phyloP scores from a whole-genome alignment of 805 yeast species.

The Suhomyces sp. region DNA sequence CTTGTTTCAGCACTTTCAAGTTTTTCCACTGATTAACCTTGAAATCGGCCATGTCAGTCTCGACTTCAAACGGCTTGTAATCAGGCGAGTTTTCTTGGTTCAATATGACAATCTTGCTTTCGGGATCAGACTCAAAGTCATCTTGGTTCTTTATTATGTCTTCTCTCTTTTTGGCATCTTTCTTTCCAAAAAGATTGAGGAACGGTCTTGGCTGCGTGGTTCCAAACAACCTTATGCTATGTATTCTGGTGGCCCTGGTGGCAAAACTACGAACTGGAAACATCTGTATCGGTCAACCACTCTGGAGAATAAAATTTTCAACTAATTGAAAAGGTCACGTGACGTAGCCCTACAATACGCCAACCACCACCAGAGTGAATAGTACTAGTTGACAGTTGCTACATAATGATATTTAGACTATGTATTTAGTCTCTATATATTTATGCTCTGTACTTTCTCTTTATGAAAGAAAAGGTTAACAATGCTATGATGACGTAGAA shows the following conservation, averaged over 20 bases:
- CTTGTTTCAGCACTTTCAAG: constrained; percentile 17
- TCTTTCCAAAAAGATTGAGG: constrained; percentile 34
- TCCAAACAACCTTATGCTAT: constrained; percentile 9
- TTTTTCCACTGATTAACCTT: constrained; percentile 36
- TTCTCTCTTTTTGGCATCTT: constrained; percentile 30
- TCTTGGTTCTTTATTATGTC: constrained; percentile 38
- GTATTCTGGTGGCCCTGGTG: constrained; percentile 6
- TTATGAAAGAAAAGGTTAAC: constrained; percentile 16
- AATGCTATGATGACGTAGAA: constrained; percentile 16
- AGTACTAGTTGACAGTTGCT: too few relatives aligned
- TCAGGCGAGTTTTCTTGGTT: constrained; percentile 35
- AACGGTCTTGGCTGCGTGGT: constrained; percentile 16
- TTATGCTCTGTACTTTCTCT: constrained; percentile 2
- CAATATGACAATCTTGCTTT: constrained; percentile 34
- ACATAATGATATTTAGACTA: too few relatives aligned
- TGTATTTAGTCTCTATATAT: too few relatives aligned
- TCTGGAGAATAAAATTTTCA: background rate
- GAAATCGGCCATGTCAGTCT: constrained; percentile 34
- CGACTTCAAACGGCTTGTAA: constrained; percentile 21
- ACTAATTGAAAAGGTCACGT: background rate
- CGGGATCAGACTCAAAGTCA: constrained; percentile 31
- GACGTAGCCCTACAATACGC: too few relatives aligned
- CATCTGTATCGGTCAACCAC: background rate
- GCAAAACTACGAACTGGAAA: background rate
- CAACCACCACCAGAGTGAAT: too few relatives aligned